phyloP scores from a whole-genome alignment of 2,329 filamentous ascomycete species.

The Aspergillus intermedius region DNA sequence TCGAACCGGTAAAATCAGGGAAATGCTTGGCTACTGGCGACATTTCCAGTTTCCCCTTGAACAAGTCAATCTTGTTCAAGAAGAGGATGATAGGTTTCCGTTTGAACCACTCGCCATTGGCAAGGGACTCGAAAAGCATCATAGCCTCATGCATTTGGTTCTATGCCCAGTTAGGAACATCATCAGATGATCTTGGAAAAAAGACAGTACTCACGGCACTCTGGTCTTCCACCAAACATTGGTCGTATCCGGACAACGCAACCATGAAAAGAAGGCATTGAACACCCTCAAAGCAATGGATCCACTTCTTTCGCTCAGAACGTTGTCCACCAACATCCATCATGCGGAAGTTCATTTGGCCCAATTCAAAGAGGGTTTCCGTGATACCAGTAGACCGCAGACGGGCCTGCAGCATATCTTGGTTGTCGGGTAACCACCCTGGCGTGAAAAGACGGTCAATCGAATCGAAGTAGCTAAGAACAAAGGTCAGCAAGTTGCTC shows the following conservation, averaged over 20 bases:
- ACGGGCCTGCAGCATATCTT: slow-evolving; percentile 86
- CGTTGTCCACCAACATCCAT: slow-evolving; percentile 90
- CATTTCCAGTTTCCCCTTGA: slow-evolving; percentile 65
- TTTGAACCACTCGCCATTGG: slow-evolving; percentile 80
- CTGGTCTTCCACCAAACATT: slow-evolving; percentile 92
- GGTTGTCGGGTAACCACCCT: slow-evolving; percentile 82
- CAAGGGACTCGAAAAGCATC: slow-evolving; percentile 80
- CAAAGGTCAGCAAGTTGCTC: slow-evolving; percentile 7
- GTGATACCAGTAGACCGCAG: slow-evolving; percentile 92
- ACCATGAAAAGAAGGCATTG: slow-evolving; percentile 89
- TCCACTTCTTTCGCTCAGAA: slow-evolving; percentile 95
- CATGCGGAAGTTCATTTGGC: slow-evolving; percentile 91
- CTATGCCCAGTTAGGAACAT: slow-evolving; percentile 37
- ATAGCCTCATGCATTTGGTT: slow-evolving; percentile 89
- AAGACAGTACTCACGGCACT: slow-evolving; percentile 66
- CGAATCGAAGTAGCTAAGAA: slow-evolving; percentile 69
- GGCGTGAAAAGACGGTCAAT: slow-evolving; percentile 68
- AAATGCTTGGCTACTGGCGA: slow-evolving; percentile 70
- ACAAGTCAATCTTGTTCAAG: slow-evolving; percentile 82
- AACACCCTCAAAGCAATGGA: slow-evolving; percentile 92
- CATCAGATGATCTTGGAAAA: background rate
- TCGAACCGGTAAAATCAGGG: slow-evolving; percentile 68
- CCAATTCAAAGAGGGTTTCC: slow-evolving; percentile 87
- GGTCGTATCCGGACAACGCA: slow-evolving; percentile 92
- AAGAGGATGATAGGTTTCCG: slow-evolving; percentile 77